These are phyloP conservation scores for Remersonia thermophila DNA, from an alignment of 2,329 filamentous ascomycete species.

Conservation along the genomic window DNA sequence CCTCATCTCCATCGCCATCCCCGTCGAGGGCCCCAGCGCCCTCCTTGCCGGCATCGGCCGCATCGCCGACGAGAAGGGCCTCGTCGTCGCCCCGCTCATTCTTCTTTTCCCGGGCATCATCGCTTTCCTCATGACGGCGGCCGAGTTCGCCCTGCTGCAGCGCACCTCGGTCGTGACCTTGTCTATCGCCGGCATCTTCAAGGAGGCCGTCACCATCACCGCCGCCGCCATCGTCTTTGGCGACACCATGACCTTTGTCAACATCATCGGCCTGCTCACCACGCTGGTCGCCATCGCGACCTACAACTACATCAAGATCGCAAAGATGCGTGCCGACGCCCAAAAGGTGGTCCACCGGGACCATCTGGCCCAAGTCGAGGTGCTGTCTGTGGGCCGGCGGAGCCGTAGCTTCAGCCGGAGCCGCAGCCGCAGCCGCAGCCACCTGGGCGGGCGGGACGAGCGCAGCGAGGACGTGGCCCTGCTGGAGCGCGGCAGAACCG, in stretches of 20 bases:
- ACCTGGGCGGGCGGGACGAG: constrained; percentile 19
- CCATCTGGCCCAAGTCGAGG: constrained; percentile 19
- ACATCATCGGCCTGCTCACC: constrained; percentile 73
- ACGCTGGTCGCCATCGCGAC: constrained; percentile 76
- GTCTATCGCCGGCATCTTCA: constrained; percentile 95
- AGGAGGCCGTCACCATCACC: constrained; percentile 92
- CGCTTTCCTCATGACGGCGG: constrained; percentile 92
- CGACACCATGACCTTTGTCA: constrained; percentile 76
- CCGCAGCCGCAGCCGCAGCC: constrained; percentile 2
- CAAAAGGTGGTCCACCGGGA: constrained; percentile 35
- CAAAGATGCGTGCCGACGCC: constrained; percentile 74
- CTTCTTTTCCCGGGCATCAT: constrained; percentile 82
- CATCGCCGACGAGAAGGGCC: constrained; percentile 57
- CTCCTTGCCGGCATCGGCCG: constrained; percentile 53
- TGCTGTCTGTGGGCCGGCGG: constrained; percentile 22
- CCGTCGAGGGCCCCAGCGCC: constrained; percentile 65
- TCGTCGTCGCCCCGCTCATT: constrained; percentile 53
- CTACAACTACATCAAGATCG: constrained; percentile 93
- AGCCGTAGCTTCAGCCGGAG: constrained; percentile 6
- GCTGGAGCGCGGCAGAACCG: constrained; percentile 19
- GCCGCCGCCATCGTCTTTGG: constrained; percentile 81
- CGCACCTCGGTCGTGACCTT: constrained; percentile 92
- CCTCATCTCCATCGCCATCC: constrained; percentile 67
- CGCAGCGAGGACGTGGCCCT: constrained; percentile 36
- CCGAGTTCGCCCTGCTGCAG: constrained; percentile 89